Base-by-base conservation (phyloP, 495 filamentous ascomycete species). In the Alectoria sarmentosa region DNA sequence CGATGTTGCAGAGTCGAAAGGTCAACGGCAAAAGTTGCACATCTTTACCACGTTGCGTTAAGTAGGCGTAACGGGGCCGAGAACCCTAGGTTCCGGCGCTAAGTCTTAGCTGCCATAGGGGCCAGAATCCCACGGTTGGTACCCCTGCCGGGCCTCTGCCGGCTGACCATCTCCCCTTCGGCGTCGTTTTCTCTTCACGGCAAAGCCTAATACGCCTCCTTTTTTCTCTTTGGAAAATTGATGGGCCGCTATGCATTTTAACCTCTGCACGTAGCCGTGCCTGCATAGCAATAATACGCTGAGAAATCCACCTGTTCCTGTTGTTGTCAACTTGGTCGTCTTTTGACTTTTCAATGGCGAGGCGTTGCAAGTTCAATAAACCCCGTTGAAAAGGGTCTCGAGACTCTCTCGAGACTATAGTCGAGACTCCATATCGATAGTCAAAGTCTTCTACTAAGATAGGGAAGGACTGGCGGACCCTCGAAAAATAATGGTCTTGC, bases 221-320 rank as follows among this genome's bases (percentile, higher is more conserved):
- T n/a, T 36, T 32, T 34, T 4, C 15, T 30, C 52, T 14, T 55
- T 19, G 52, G 34, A 36, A 34, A 34, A 10, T 9, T 55, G 19
- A 55, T 54, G 49, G 52, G 52, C 52, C 52, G 52, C 30, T 34
- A 55, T 34, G 52, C 52, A 55, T 55, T 55, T 21, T 55, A 2
- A 5, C 52, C 21, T 55, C 23, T 55, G 52, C 52, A 55, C 14
- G 28, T 55, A 19, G 30, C 52, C 52, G 52, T 30, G 2, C 17
- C 52, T 32, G 30, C 52, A 55, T 55, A 55, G 7, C 30, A 55
- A 55, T 55, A 55, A 21, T 32, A 30, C 52, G 21, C 13, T 55
- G 4, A 1, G 19, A 49, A 17, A 7, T 32, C 7, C 28, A 55
- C 17, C 52, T 55, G 7, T 55, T 55, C 1, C 8, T 54, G 1